A percentile compares a stretch with the other conserved stretches of the same genome.
phyloP scores from a whole-genome alignment of 2,329 filamentous ascomycete genomes.

The Emericellopsis atlantica region DNA sequence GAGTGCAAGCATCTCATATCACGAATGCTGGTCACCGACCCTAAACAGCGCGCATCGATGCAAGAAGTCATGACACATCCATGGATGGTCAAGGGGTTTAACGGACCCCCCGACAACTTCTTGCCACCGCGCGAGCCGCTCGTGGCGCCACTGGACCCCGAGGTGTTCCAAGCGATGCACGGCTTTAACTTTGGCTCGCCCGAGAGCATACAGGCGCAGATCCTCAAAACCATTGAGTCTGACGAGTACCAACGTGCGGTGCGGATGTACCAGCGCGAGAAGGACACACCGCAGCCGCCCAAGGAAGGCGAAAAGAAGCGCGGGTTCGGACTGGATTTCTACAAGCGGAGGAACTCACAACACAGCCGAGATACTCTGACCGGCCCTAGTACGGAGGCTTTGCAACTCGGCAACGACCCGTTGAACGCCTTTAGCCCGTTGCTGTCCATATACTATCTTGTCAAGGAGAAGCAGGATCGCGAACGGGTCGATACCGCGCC shows the following conservation, averaged over 20 bases:
- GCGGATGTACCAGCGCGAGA: constrained; percentile 56
- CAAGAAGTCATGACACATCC: constrained; percentile 88
- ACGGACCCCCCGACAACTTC: constrained; percentile 75
- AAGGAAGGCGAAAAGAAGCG: constrained; percentile 70
- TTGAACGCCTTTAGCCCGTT: constrained; percentile 88
- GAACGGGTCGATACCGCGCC: constrained; percentile 36
- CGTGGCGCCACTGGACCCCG: constrained; percentile 69
- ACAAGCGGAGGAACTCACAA: constrained; percentile 83
- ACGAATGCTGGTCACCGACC: constrained; percentile 91
- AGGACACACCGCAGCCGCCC: constrained; percentile 40
- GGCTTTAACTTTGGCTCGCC: constrained; percentile 93
- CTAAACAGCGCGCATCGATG: constrained; percentile 72
- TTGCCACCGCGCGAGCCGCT: constrained; percentile 74
- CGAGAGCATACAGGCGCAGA: constrained; percentile 69
- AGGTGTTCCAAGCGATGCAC: constrained; percentile 86
- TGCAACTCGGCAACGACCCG: constrained; percentile 74
- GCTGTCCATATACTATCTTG: constrained; percentile 88
- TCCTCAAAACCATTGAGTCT: constrained; percentile 79
- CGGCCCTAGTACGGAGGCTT: constrained; percentile 72
- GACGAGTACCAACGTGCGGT: constrained; percentile 86
- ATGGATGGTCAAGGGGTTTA: constrained; percentile 92
- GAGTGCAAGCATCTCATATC: constrained; percentile 91
- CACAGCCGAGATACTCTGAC: constrained; percentile 79
- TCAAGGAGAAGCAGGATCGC: constrained; percentile 85
- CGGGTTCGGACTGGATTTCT: constrained; percentile 88